These are phyloP conservation scores for Coemansia aciculifera DNA, from an alignment of 192 early-diverging fungal genomes.

Conservation along the genomic window DNA sequence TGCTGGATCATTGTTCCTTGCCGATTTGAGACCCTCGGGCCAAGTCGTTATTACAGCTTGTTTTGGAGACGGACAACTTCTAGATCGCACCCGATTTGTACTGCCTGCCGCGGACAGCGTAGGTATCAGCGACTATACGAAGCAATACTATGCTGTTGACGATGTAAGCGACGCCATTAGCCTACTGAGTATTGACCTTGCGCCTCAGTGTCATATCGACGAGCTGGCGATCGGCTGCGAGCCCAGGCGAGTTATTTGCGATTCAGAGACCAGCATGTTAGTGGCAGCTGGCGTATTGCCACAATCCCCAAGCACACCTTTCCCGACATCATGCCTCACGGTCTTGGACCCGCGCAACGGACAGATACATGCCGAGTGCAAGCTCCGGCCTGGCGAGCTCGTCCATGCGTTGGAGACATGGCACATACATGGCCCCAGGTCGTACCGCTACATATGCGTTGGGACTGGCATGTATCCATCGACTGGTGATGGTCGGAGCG, in stretches of 20 bases:
- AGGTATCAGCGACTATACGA: background rate
- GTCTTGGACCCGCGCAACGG: constrained; percentile 22
- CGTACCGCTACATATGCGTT: constrained; percentile 44
- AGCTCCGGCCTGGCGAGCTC: constrained; percentile 21
- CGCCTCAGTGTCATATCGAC: constrained; percentile 20
- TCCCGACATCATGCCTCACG: constrained; percentile 19
- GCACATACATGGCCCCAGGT: constrained; percentile 32
- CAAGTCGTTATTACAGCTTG: constrained; percentile 25
- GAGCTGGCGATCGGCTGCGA: constrained; percentile 17
- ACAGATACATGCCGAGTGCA: constrained; percentile 13
- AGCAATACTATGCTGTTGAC: constrained; percentile 8
- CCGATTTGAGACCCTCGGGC: background rate
- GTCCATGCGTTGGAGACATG: constrained; percentile 34
- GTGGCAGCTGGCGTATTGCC: constrained; percentile 23
- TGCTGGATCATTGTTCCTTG: constrained; percentile 7
- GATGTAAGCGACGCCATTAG: constrained; percentile 3
- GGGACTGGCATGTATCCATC: constrained; percentile 28
- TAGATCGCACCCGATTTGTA: background rate
- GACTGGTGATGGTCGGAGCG: background rate
- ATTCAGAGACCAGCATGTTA: constrained; percentile 33
- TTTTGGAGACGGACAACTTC: background rate
- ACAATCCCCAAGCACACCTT: background rate
- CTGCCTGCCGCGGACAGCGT: background rate
- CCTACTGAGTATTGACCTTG: constrained; percentile 13
- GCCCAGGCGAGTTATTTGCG: constrained; percentile 31